Evolutionary conservation across 2,329 filamentous ascomycete genomes (phyloP), one percentile per base, ranked within the genome.

Genomic region (Aureobasidium subglaciale): DNA sequence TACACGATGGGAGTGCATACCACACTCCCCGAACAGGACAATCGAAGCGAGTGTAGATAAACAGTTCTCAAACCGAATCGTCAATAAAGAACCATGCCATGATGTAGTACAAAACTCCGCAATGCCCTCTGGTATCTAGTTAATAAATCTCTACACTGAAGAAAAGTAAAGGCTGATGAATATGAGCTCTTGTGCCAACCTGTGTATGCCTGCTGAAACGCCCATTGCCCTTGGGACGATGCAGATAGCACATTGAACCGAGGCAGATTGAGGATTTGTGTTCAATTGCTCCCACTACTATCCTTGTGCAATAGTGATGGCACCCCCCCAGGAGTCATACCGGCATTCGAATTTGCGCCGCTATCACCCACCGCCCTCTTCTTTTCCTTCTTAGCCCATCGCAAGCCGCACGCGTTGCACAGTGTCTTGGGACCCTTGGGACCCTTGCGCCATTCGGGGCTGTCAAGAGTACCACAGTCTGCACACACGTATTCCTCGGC

Each of bases 371-470:
- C 35, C 7, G 52, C 16, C 30, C 64, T 58, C 62, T 71, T 71
- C 63, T 71, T 71, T 60, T 71, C 68, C 60, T 70, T 71, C 63
- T 71, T 71, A 32, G 68, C 68, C 68, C 68, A 71, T 16, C 68
- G 61, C 30, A 71, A 56, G 30, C 92, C 92, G 68, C 92, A 97
- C 7, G 92, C 92, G 73, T 97, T 97, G 72, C 92, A 97, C 11
- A 97, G 75, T 8, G 92, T 96, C 71, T 97, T 96, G 1, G 91
- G 91, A 2, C 92, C 92, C 60, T 83, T 89, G 0, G 92, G 92
- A 0, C 92, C 92, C 70, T 96, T 96, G 59, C 92, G 81, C 92
- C 92, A 97, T 75, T 97, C 92, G 0, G 92, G 92, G 15, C 89
- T 95, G 67, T 96, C 91, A 37, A 95, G 78, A 0, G 90, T 96